phyloP scores from a whole-genome alignment of 495 filamentous ascomycete species.

The Neurospora africana region DNA sequence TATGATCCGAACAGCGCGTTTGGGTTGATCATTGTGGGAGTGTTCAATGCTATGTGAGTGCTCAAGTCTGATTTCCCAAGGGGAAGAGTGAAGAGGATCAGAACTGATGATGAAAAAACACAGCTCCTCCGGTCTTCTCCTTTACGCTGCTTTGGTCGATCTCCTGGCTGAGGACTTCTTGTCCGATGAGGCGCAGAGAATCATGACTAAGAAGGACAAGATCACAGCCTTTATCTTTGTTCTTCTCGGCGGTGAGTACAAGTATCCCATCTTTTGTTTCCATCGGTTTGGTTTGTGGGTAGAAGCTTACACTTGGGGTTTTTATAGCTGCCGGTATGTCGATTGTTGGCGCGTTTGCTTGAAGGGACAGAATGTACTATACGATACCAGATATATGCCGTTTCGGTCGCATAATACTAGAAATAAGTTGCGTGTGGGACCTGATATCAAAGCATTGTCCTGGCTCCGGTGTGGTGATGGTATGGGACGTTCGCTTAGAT shows the following conservation, averaged over 20 bases:
- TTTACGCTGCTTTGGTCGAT: conserved; percentile 54
- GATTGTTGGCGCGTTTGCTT: conserved; percentile 47
- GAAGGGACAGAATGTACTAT: conserved; percentile 4
- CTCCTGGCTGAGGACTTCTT: conserved; percentile 55
- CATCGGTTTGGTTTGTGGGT: not conserved
- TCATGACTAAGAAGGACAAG: conserved; percentile 36
- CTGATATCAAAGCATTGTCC: not conserved
- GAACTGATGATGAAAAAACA: not conserved
- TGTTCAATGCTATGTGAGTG: conserved; percentile 57
- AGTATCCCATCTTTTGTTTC: not conserved
- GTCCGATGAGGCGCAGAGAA: conserved; percentile 39
- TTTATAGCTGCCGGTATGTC: conserved; percentile 43
- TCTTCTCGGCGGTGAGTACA: conserved; percentile 31
- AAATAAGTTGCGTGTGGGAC: not conserved
- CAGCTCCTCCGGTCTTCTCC: conserved; percentile 47
- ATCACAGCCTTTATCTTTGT: conserved; percentile 31
- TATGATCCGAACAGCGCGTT: conserved; percentile 57
- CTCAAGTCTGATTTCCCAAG: not conserved
- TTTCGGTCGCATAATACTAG: not conserved
- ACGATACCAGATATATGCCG: not conserved
- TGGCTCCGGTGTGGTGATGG: not conserved
- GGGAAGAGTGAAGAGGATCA: not conserved
- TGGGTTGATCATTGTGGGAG: conserved; percentile 54
- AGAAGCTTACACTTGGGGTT: conserved; percentile 9
- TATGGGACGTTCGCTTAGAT: not conserved